A percentile compares a stretch with the other conserved stretches of the same genome.
Evolutionary conservation across 345 rosid genomes (phyloP).

Genomic region (Rhizophora apiculata): DNA sequence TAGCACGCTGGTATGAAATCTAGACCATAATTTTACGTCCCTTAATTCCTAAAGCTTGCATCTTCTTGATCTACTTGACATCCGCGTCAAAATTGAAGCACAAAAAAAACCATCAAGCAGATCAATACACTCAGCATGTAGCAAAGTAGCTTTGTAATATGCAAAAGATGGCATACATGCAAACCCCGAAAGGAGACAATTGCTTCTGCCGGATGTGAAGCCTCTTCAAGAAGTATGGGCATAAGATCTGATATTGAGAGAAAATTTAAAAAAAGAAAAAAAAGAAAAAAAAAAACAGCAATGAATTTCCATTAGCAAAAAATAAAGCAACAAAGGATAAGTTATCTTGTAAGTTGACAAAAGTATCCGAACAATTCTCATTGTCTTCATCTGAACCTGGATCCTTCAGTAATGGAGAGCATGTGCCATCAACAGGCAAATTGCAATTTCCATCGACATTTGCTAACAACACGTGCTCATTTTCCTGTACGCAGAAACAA

Average conservation of each 20-base stretch:
- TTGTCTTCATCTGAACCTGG: constrained; percentile 38
- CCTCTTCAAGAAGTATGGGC: constrained; percentile 52
- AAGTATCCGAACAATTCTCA: constrained; percentile 26
- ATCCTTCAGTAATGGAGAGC: constrained; percentile 31
- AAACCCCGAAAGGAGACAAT: constrained; percentile 39
- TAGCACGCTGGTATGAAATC: no score
- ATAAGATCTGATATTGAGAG: constrained; percentile 46
- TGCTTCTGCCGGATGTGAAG: constrained; percentile 40
- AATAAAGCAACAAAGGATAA: neutral
- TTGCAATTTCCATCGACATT: constrained; percentile 29
- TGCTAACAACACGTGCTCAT: constrained; percentile 6
- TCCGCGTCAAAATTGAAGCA: neutral
- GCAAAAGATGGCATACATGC: constrained; percentile 28
- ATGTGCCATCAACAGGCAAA: constrained; percentile 29
- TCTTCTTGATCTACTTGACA: no score
- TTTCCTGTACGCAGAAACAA: constrained; percentile 23
- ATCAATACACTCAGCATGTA: neutral
- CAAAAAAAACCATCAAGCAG: neutral
- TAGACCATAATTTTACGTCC: no score
- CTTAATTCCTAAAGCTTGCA: no score
- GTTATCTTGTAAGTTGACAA: constrained; percentile 1
- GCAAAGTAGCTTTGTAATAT: neutral
- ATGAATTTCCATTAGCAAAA: constrained; percentile 9
- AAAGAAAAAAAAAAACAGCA: neutral
- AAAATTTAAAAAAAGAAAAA: neutral